Evolutionary conservation across 805 yeast genomes (phyloP), one percentile per base, ranked within the genome.

Genomic region (Candida sonorensis): DNA sequence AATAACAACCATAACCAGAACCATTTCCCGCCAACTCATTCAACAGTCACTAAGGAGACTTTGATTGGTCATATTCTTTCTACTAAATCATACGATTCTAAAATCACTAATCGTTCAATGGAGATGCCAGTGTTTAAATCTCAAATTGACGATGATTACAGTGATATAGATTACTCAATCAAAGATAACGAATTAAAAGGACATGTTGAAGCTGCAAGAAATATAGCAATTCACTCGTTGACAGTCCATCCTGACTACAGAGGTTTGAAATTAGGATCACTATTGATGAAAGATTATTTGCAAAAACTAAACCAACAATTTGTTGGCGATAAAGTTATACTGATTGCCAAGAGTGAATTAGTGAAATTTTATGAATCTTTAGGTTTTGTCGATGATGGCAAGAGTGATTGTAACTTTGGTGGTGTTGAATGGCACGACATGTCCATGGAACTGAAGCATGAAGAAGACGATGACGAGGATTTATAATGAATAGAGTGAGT

Each of bases 251-350:
- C 87, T 15, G 75, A 76, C 24, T 85, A 76, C 69, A 85, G 80
- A 54, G 84, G 88, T 37, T 72, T 77, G 58, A 84, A 83, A 51
- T 64, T 92, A 37, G 97, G 94, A 7, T 75, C 94, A 10, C 64
- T 87, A 37, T 61, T 90, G 50, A 59, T 90, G 48, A 86, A 82
- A 45, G 98, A 90, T 59, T 92, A 84, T 61, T 72, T 88, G 40
- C 97, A 92, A 57, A 84, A 90, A 52, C 64, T 90, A 57, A 75
- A 85, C 30, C 86, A 86, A 54, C 94, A 87, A 54, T 85, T 78
- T 45, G 77, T 86, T 40, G 96, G 92, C 28, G 83, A 77, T 46
- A 71, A 75, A 48, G 77, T 90, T 31, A 72, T 77, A 6, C 65
- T 90, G 20, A 69, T 90, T 38, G 83, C 87, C 19, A 86, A 83